Evolutionary conservation across 2,329 filamentous ascomycete species (phyloP).

Genomic region (Seiridium unicorne): DNA sequence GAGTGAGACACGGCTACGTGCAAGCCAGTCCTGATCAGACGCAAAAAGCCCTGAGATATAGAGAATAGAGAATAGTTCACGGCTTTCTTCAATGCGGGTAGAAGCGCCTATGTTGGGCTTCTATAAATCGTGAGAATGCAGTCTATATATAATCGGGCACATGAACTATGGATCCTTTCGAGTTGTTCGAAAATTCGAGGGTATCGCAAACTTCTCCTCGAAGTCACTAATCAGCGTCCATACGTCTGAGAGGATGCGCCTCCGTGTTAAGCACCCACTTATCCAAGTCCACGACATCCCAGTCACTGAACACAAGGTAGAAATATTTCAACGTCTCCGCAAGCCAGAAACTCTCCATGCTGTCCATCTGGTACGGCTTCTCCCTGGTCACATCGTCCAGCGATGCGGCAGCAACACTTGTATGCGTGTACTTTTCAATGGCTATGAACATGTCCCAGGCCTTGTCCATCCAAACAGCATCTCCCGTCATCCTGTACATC

Average conservation of each 20-base stretch:
- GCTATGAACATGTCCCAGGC: slow-evolving; percentile 74
- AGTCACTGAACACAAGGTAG: slow-evolving; percentile 61
- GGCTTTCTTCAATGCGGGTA: background rate
- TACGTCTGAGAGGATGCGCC: slow-evolving; percentile 47
- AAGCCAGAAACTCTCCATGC: slow-evolving; percentile 77
- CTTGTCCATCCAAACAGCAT: slow-evolving; percentile 61
- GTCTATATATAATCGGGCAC: background rate
- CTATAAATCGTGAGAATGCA: too few relatives aligned
- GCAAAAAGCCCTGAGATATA: background rate
- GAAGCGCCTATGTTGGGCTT: background rate
- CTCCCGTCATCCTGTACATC: slow-evolving; percentile 72
- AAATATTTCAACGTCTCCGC: slow-evolving; percentile 69
- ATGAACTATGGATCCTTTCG: background rate
- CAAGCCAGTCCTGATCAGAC: background rate
- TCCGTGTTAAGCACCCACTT: slow-evolving; percentile 61
- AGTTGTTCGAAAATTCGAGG: background rate
- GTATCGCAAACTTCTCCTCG: background rate
- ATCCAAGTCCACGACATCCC: slow-evolving; percentile 57
- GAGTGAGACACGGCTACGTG: too few relatives aligned
- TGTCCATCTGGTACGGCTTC: slow-evolving; percentile 29
- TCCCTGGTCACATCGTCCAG: slow-evolving; percentile 60
- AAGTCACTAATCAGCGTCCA: slow-evolving; percentile 17
- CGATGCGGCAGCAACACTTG: slow-evolving; percentile 62
- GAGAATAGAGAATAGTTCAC: too few relatives aligned
- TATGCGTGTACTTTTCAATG: slow-evolving; percentile 59